These are phyloP conservation scores for Cercophora sp. DNA, from an alignment of 495 filamentous ascomycete genomes.

Conservation along the genomic window DNA sequence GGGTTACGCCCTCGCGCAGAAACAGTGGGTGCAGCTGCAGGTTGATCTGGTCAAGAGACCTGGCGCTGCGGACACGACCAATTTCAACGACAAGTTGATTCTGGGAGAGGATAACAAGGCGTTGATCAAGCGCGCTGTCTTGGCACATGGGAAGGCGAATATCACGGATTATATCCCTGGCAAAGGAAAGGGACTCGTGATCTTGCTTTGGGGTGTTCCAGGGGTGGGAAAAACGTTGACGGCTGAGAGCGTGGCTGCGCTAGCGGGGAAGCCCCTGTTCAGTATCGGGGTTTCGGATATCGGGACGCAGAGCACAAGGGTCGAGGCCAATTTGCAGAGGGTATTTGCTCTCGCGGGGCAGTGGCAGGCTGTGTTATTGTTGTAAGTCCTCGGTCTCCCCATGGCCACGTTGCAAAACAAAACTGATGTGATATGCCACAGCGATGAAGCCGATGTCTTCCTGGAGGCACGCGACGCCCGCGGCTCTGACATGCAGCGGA, in stretches of 20 bases:
- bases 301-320: slow-evolving; percentile 13
- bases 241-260: slow-evolving; percentile 37
- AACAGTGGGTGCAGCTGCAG: slow-evolving; percentile 25
- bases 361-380: slow-evolving; percentile 44
- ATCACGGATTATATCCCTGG: slow-evolving; percentile 43
- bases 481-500: slow-evolving; percentile 18
- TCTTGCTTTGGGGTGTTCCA: slow-evolving; percentile 32
- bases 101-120: slow-evolving; percentile 7
- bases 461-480: slow-evolving; percentile 22
- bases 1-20: slow-evolving; percentile 26
- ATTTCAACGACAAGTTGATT: slow-evolving; percentile 7
- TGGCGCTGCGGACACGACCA: not conserved
- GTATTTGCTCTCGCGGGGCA: slow-evolving; percentile 40
- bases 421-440: not conserved
- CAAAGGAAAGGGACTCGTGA: slow-evolving; percentile 38
- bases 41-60: slow-evolving; percentile 10
- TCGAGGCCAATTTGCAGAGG: slow-evolving; percentile 29
- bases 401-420: not conserved
- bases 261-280: slow-evolving; percentile 29
- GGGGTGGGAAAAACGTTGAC: slow-evolving; percentile 56
- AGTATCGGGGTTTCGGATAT: slow-evolving; percentile 13
- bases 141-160: slow-evolving; percentile 1
- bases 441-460: slow-evolving; percentile 46
- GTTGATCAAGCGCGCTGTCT: slow-evolving; percentile 6
- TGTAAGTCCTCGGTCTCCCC: not conserved